phyloP scores from a whole-genome alignment of 2,329 filamentous ascomycete genomes.

The Fusarium dimerum region DNA sequence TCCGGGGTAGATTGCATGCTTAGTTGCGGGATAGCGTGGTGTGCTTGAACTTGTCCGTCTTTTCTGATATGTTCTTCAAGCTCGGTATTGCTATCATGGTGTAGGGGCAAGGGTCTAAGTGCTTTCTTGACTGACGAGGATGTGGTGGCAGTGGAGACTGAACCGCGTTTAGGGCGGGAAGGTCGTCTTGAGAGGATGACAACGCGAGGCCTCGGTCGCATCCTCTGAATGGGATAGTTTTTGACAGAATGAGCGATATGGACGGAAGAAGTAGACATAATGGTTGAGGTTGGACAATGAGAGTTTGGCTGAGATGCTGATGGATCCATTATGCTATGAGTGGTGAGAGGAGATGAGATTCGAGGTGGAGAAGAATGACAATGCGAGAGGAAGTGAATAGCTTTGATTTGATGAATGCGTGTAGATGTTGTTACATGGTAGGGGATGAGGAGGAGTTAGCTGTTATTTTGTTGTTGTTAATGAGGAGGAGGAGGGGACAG shows the following conservation, averaged over 20 bases:
- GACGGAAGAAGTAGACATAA: conserved; percentile 17
- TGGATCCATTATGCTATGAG: conserved; percentile 28
- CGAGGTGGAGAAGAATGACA: conserved; percentile 14
- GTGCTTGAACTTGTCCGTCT: too few species aligned
- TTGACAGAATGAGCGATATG: conserved; percentile 8
- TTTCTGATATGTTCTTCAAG: too few species aligned
- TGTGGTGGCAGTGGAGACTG: too few species aligned
- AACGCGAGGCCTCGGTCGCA: conserved; percentile 22
- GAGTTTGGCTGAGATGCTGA: conserved; percentile 30
- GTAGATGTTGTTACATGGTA: too few species aligned
- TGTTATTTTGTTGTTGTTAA: too few species aligned
- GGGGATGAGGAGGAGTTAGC: too few species aligned
- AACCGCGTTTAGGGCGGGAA: conserved; percentile 21
- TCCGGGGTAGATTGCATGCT: too few species aligned
- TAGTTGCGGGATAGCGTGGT: too few species aligned
- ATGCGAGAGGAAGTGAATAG: background rate
- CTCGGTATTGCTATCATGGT: too few species aligned
- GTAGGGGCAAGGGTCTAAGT: too few species aligned
- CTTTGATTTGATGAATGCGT: background rate
- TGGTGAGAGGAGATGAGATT: conserved; percentile 19
- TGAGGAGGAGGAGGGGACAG: conserved; percentile 8
- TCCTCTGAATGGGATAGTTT: conserved; percentile 17
- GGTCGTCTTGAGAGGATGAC: conserved; percentile 28
- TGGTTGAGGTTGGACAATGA: background rate
- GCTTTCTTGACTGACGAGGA: too few species aligned